A percentile compares a stretch with the other conserved stretches of the same genome.
These are phyloP conservation scores for Veloboletus limbatus DNA, from an alignment of 1,284 basidiomycete genomes.

Conservation along the genomic window DNA sequence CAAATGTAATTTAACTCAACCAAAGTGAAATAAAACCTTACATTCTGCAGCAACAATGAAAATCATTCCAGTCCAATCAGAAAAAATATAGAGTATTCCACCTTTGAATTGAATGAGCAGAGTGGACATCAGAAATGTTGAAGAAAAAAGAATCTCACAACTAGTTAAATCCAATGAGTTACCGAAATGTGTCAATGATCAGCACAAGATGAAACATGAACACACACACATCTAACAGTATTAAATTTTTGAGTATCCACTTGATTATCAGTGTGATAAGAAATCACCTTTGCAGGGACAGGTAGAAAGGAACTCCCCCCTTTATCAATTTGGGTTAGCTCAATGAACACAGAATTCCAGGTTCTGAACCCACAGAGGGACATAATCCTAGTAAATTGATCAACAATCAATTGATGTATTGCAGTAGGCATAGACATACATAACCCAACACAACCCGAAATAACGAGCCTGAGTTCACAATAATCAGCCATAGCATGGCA, in stretches of 20 bases:
- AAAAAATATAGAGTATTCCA: not conserved
- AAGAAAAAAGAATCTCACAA: not conserved
- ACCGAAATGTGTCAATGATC: too few species aligned
- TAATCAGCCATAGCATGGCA: not conserved
- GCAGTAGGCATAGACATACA: not conserved
- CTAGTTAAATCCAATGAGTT: not conserved
- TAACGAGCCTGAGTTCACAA: not conserved
- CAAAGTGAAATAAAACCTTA: not conserved
- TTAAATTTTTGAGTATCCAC: not conserved
- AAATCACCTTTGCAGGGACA: not conserved
- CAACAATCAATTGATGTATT: not conserved
- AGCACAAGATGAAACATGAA: not conserved
- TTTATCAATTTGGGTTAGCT: not conserved
- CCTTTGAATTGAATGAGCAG: not conserved
- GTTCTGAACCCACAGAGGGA: not conserved
- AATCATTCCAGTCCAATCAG: not conserved
- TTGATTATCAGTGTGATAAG: not conserved
- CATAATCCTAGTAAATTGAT: not conserved
- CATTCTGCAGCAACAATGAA: slow-evolving; percentile 2
- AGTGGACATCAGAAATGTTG: not conserved
- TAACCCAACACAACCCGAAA: not conserved
- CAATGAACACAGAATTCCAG: not conserved
- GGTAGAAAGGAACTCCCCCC: not conserved
- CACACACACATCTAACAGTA: not conserved
- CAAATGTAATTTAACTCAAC: not conserved